Base-by-base conservation (phyloP, 2,329 filamentous ascomycete species). In the Diplodia scrobiculata region DNA sequence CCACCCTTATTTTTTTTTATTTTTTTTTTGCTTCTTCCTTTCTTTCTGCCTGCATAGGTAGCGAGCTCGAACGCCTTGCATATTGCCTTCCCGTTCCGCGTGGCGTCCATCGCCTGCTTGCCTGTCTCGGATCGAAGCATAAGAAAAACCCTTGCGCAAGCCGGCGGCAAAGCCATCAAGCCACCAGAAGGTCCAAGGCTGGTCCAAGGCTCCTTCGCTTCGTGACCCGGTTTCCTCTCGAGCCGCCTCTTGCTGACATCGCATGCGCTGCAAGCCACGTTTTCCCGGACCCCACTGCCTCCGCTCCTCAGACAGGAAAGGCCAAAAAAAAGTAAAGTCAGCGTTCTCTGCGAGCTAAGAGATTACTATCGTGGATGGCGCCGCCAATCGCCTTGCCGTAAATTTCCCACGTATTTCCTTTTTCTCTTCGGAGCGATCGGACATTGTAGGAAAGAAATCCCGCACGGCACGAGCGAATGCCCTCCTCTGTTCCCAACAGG, bases 231-330 rank as follows among this genome's bases (percentile, higher is more conserved):
- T 45, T 45, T 45, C 25, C 29, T 13, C 25, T 53, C 25, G 27
- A 32, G 52, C 32, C 17, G 34, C 19, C 25, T 29, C n/a, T 17
- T 34, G 58, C 55, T 60, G 55, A 60, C 55, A 34, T 47, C 38
- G 55, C 55, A 60, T 60, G 38, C 41, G 36, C 54, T 47, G 54
- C 36, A 60, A 47, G 55, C 55, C 55, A 60, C 38, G 27, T 13
- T 17, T 17, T 29, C 36, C 10, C 41, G 41, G 41, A 59, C n/a
- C 11, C 32, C 5, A 21, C 5, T 4, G 3, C 27, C 9, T 14
- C 27, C 21, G 25, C 45, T 21, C 36, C 21, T 62, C 58, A 25
- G 27, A n/a, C 10, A 32, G 25, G 13, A 62, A 59, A 59, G 38
- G 32, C 41, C n/a, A n/a, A 38, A 13, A 54, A 32, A 62, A 50